Conservation (phyloP, 768 basidiomycete genomes). For the Mycena olivaceomarginata region DNA sequence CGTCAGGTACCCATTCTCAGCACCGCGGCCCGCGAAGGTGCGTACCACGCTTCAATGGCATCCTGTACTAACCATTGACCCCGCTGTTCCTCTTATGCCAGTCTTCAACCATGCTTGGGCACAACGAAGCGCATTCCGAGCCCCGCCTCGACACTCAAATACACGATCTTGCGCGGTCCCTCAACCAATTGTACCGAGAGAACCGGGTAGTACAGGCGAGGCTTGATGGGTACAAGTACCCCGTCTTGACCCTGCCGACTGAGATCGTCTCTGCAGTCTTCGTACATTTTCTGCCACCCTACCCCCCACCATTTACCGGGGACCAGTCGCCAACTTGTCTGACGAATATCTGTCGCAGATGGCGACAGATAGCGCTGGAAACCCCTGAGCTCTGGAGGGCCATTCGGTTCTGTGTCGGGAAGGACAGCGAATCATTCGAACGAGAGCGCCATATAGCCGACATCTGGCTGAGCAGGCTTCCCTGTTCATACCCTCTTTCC, state of each 20-base stretch:
- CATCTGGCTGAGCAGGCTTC: neutral
- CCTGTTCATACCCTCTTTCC: neutral
- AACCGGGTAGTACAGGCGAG: neutral
- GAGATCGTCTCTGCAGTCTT: conserved; percentile 4
- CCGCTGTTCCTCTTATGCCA: too few species aligned
- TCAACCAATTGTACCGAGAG: neutral
- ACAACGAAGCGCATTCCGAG: too few species aligned
- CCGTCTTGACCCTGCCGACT: conserved; percentile 2
- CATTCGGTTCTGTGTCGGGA: too few species aligned
- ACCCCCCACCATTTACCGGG: neutral
- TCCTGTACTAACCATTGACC: too few species aligned
- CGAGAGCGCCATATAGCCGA: neutral
- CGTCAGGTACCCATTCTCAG: too few species aligned
- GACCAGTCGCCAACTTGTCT: neutral
- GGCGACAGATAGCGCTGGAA: neutral
- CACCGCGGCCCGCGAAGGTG: too few species aligned
- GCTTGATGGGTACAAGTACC: conserved; percentile 4
- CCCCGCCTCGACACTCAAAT: neutral
- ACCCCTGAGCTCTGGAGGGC: conserved; percentile 15
- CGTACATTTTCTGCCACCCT: neutral
- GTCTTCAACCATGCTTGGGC: too few species aligned
- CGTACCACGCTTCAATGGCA: too few species aligned
- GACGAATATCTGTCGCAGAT: neutral
- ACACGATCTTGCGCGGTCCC: neutral
- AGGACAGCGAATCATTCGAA: neutral